Percentiles rank a stretch among this genome's conserved stretches.
Conservation (phyloP, 2,329 filamentous ascomycete genomes). For the Plectosphaerella cucumerina region DNA sequence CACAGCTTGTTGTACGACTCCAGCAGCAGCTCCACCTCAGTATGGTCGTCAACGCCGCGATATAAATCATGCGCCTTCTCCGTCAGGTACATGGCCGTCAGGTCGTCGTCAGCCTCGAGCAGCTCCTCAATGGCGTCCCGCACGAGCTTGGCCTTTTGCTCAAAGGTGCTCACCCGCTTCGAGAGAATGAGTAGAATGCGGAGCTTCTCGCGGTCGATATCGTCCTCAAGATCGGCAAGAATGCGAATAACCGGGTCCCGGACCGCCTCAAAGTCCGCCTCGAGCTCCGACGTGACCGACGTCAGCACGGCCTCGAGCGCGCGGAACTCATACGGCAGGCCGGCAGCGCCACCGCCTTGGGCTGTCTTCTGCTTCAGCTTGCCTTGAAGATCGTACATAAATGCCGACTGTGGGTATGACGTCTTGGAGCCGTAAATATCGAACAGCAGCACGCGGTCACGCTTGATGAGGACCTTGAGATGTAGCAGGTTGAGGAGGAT, state of each 20-base stretch:
- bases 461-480: constrained; percentile 90
- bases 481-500: constrained; percentile 97
- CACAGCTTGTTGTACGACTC: constrained; percentile 98
- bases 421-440: constrained; percentile 94
- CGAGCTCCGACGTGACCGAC: constrained; percentile 85
- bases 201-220: constrained; percentile 93
- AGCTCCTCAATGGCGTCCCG: constrained; percentile 93
- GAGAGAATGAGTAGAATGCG: constrained; percentile 87
- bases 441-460: constrained; percentile 90
- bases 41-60: constrained; percentile 80
- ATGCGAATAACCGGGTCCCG: constrained; percentile 83
- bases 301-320: constrained; percentile 93
- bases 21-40: constrained; percentile 92
- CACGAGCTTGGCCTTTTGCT: constrained; percentile 92
- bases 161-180: constrained; percentile 93
- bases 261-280: constrained; percentile 92
- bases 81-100: constrained; percentile 91
- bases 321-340: constrained; percentile 90
- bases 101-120: constrained; percentile 91
- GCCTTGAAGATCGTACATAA: constrained; percentile 95
- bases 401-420: constrained; percentile 91
- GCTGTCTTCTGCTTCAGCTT: constrained; percentile 79
- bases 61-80: constrained; percentile 75
- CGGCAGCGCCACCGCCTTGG: constrained; percentile 44
- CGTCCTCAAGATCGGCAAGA: constrained; percentile 86